Evolutionary conservation across 805 yeast genomes (phyloP).

Genomic region (Isabelozyma gotoi): DNA sequence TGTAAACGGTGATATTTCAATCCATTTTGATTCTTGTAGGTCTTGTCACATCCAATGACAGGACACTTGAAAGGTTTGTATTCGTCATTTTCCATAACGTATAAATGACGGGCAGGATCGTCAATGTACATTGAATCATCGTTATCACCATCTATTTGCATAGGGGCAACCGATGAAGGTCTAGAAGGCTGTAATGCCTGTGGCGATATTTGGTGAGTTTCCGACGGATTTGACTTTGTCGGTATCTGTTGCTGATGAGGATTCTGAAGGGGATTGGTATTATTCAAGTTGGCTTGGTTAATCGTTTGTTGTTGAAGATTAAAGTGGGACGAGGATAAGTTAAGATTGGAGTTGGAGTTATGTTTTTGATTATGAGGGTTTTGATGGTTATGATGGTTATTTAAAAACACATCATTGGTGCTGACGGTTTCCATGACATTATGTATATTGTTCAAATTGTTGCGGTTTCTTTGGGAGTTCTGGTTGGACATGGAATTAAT

Average conservation of each 20-base stretch:
- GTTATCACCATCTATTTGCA: conserved; percentile 50
- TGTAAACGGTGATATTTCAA: conserved; percentile 92
- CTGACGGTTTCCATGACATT: conserved; percentile 83
- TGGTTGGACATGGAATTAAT: conserved; percentile 15
- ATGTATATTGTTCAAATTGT: conserved; percentile 45
- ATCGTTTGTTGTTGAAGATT: conserved; percentile 23
- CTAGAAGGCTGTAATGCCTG: conserved; percentile 5
- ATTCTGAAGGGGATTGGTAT: conserved; percentile 7
- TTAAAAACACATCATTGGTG: conserved; percentile 87
- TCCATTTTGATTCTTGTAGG: conserved; percentile 96
- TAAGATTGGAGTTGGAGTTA: conserved; percentile 10
- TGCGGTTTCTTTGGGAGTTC: conserved; percentile 25
- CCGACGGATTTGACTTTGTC: conserved; percentile 1
- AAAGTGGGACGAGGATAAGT: conserved; percentile 18
- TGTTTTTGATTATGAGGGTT: conserved; percentile 3
- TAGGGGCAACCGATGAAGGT: conserved; percentile 27
- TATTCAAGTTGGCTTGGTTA: conserved; percentile 11
- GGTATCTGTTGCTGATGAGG: conserved; percentile 2
- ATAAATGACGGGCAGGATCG: conserved; percentile 93
- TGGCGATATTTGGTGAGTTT: conserved; percentile 17
- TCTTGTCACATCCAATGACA: conserved; percentile 96
- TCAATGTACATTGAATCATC: conserved; percentile 77
- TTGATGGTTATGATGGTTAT: conserved; percentile 33
- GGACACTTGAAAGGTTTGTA: conserved; percentile 97
- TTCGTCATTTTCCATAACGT: conserved; percentile 88